A percentile compares a stretch with the other conserved stretches of the same genome.
phyloP scores from a whole-genome alignment of 768 basidiomycete genomes.

The Dioszegia hungarica region DNA sequence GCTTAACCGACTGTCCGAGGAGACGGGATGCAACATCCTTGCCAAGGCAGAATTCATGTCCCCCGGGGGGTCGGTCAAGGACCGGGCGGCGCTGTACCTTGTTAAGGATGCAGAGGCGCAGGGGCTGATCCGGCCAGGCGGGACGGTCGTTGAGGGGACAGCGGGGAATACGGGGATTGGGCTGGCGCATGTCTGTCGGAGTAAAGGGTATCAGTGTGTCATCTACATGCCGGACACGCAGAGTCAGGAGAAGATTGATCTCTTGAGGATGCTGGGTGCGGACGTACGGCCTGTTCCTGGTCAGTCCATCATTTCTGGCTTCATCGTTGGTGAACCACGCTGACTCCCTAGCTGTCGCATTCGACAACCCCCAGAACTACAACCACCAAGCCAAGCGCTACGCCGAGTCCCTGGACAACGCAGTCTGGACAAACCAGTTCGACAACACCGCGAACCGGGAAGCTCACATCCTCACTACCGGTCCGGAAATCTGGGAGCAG shows the following conservation, averaged over 20 bases:
- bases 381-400: conserved; percentile 91
- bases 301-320: conserved; percentile 26
- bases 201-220: conserved; percentile 91
- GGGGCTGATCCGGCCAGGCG: conserved; percentile 85
- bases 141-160: conserved; percentile 95
- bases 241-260: conserved; percentile 97
- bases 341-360: conserved; percentile 65
- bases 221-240: conserved; percentile 98
- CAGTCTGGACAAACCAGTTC: conserved; percentile 96
- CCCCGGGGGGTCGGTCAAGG: conserved; percentile 96
- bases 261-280: conserved; percentile 93
- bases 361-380: conserved; percentile 91
- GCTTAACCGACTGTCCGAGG: conserved; percentile 72
- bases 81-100: conserved; percentile 88
- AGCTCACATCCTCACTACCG: conserved; percentile 83
- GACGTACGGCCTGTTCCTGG: conserved; percentile 92
- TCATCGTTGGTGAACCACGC: not conserved
- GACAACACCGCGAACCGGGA: conserved; percentile 89
- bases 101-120: conserved; percentile 77
- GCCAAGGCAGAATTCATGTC: conserved; percentile 99
- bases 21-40: conserved; percentile 73
- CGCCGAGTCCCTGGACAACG: conserved; percentile 66
- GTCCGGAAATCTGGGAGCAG: conserved; percentile 95
- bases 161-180: conserved; percentile 98
- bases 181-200: conserved; percentile 75